Evolutionary conservation across 2,329 filamentous ascomycete species (phyloP), one percentile per base, ranked within the genome.

Genomic region (Beauveria sp.): DNA sequence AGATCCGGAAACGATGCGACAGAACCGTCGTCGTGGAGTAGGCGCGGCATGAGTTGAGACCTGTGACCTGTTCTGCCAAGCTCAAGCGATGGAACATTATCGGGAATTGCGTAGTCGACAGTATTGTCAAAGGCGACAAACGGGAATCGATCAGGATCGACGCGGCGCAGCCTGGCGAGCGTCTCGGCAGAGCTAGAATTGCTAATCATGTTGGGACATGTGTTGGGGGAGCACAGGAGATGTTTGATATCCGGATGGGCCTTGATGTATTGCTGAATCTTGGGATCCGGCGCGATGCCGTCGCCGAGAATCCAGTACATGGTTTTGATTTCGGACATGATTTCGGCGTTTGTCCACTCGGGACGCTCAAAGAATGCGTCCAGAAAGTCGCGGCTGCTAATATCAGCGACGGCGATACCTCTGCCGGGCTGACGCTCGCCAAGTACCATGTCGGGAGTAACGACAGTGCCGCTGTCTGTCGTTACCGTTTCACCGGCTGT

Each of bases 391-490:
- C 71, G 64, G 16, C 86, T 83, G 1, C 91, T 90, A 8, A 99
- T 72, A 66, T 97, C 92, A 46, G 96, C 78, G 8, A 99, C 79
- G 9, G 90, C 88, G 64, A 96, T 80, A 2, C 91, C 92, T 60
- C 80, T 83, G 12, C 92, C 92, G 6, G 82, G 79, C 60, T 85
- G 80, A 3, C 80, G 75, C 12, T 86, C 78, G 1, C 83, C 91
- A 56, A 99, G 70, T 1, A 97, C 92, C 87, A 96, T 94, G 0
- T 94, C 89, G 1, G 93, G 88, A 0, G 88, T 94, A 34, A 99
- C 84, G 0, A 81, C 82, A 7, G 78, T 79, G 5, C 91, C 92
- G 67, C 88, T 82, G 16, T 79, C 76, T 26, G 84, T 85, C 58
- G 77, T 75, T 1, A 94, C 85, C 53, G 73, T 85, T 64, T 86